Conservation (phyloP, 495 filamentous ascomycete species). For the Letharia lupina region DNA sequence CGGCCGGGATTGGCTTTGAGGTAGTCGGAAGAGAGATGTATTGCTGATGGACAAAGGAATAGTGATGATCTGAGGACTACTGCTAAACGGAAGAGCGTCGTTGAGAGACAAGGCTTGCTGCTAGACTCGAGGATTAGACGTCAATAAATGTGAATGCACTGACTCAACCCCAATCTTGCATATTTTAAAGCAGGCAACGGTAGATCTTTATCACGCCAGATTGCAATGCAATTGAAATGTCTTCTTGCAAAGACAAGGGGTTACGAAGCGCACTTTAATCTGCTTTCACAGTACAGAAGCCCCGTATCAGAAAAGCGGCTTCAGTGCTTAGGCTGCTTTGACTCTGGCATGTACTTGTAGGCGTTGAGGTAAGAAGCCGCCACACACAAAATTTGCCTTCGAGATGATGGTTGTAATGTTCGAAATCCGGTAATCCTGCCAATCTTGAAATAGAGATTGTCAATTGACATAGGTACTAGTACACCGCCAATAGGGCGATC, state of each 20-base stretch:
- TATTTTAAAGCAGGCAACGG: not conserved
- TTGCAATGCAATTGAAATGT: not conserved
- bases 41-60: not conserved
- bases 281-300: not conserved
- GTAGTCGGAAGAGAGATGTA: not conserved
- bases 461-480: not conserved
- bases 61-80: not conserved
- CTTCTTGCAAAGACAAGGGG: no score
- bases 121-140: not conserved
- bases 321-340: not conserved
- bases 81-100: not conserved
- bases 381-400: not conserved
- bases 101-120: not conserved
- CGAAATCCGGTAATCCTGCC: no score
- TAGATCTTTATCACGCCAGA: not conserved
- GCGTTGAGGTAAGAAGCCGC: not conserved
- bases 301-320: not conserved
- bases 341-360: not conserved
- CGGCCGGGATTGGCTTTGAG: conserved; percentile 1
- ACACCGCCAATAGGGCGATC: not conserved
- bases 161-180: not conserved
- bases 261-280: not conserved
- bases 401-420: not conserved
- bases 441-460: no score
- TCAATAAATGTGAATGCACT: not conserved